Conservation (phyloP, 2,329 filamentous ascomycete genomes). For the Clarireedia sp. region DNA sequence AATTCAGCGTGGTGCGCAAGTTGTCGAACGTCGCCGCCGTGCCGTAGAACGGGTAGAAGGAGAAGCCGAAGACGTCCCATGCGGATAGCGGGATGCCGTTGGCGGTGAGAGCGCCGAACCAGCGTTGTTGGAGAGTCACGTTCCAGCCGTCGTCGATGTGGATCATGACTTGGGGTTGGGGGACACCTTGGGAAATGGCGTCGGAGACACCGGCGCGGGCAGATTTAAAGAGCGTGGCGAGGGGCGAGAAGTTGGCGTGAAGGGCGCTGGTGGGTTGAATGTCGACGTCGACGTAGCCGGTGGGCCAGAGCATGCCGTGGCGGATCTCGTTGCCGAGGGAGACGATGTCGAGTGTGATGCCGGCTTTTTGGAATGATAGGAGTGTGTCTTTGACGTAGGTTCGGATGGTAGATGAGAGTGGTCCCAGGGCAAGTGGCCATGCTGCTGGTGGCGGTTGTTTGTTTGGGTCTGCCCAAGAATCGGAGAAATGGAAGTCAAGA, state of each 20-base stretch:
- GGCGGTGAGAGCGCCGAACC: constrained; percentile 55
- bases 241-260: constrained; percentile 43
- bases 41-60: constrained; percentile 66
- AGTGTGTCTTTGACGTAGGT: constrained; percentile 58
- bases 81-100: constrained; percentile 45
- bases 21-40: constrained; percentile 48
- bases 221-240: constrained; percentile 54
- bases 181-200: constrained; percentile 38
- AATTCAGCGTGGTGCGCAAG: constrained; percentile 45
- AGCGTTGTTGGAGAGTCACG: constrained; percentile 51
- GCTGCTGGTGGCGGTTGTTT: constrained; percentile 55
- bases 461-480: constrained; percentile 62
- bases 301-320: constrained; percentile 57
- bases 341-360: constrained; percentile 52
- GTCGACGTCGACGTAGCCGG: constrained; percentile 43
- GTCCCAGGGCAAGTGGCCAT: constrained; percentile 52
- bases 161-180: constrained; percentile 60
- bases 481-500: constrained; percentile 55
- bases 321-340: constrained; percentile 71
- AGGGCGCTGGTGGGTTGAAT: constrained; percentile 27
- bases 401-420: constrained; percentile 53
- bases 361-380: constrained; percentile 49
- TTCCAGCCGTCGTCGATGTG: constrained; percentile 70
- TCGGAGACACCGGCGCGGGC: constrained; percentile 54
- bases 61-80: constrained; percentile 64